phyloP scores from a whole-genome alignment of 164 flowering plant genomes.

The Hamamelis virginiana region DNA sequence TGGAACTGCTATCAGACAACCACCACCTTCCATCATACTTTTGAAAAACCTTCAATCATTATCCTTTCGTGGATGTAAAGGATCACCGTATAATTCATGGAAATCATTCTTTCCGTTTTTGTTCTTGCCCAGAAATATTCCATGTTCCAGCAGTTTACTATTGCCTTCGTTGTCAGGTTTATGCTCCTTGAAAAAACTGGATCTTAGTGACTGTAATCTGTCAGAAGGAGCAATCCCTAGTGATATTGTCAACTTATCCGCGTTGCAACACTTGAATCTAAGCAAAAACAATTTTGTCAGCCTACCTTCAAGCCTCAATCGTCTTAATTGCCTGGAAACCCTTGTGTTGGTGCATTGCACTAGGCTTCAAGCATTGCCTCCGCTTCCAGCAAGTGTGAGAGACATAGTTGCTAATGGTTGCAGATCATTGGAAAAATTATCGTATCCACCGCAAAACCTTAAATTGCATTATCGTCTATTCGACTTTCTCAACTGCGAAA shows the following conservation, averaged over 20 bases:
- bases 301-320: slow-evolving; percentile 10
- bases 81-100: neutral
- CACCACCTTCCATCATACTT: slow-evolving; percentile 13
- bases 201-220: slow-evolving; percentile 16
- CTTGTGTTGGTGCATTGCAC: slow-evolving; percentile 1
- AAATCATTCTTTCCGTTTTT: neutral
- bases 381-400: slow-evolving; percentile 11
- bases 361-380: slow-evolving; percentile 8
- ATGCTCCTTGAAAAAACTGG: neutral
- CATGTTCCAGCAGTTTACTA: neutral
- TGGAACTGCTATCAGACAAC: slow-evolving; percentile 21
- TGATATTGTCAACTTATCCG: slow-evolving; percentile 13
- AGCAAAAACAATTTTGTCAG: slow-evolving; percentile 12
- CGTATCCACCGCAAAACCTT: neutral
- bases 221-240: slow-evolving; percentile 9
- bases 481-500: neutral
- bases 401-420: neutral
- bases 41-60: slow-evolving; percentile 11
- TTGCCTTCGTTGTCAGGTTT: slow-evolving; percentile 12
- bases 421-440: neutral
- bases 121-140: neutral
- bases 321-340: neutral
- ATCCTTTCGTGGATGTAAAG: neutral
- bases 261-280: slow-evolving; percentile 12
- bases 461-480: neutral